phyloP scores from a whole-genome alignment of 2,329 filamentous ascomycete genomes.

The Pyrenophora tritici-repentis region DNA sequence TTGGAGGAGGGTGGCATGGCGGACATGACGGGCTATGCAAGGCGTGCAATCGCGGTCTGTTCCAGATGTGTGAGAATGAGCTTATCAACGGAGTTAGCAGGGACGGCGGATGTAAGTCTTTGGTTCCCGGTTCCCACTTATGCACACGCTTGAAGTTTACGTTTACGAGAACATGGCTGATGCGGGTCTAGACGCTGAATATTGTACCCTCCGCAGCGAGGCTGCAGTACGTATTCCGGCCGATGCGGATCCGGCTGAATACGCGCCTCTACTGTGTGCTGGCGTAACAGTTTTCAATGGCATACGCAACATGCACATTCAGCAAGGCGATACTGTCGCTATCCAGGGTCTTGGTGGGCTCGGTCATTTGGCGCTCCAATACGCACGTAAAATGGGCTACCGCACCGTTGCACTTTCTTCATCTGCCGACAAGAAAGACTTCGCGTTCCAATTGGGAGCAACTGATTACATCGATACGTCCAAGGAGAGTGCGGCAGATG shows the following conservation, averaged over 20 bases:
- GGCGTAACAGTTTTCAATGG: conserved; percentile 61
- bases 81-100: conserved; percentile 67
- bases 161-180: background rate
- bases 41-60: conserved; percentile 65
- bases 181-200: conserved; percentile 58
- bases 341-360: conserved; percentile 60
- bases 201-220: conserved; percentile 64
- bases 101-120: conserved; percentile 66
- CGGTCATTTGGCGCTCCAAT: conserved; percentile 60
- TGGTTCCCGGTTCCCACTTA: background rate
- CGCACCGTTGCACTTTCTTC: conserved; percentile 58
- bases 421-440: conserved; percentile 57
- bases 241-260: conserved; percentile 53
- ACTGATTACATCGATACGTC: conserved; percentile 62
- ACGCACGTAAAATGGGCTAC: conserved; percentile 58
- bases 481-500: conserved; percentile 55
- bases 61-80: conserved; percentile 70
- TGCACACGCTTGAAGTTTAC: background rate
- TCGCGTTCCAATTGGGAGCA: conserved; percentile 60
- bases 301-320: conserved; percentile 55
- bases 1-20: conserved; percentile 73
- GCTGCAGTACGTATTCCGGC: conserved; percentile 60
- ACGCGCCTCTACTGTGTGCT: conserved; percentile 53
- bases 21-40: conserved; percentile 67
- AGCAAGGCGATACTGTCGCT: conserved; percentile 54